Conservation (phyloP, 768 basidiomycete genomes). For the Lentinula aciculospora region DNA sequence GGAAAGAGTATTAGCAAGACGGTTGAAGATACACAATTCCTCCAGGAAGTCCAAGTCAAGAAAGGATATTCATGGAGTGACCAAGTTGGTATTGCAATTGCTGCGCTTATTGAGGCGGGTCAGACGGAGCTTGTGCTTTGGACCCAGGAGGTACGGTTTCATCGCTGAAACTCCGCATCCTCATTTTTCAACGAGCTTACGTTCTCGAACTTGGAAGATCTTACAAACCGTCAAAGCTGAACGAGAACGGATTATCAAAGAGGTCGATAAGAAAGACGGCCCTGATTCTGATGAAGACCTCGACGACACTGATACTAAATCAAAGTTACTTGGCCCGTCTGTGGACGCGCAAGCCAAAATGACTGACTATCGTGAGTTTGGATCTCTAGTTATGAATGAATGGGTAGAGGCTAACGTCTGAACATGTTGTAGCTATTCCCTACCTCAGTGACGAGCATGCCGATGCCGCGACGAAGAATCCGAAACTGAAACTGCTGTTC, state of each 20-base stretch:
- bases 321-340: constrained; percentile 45
- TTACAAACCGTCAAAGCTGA: constrained; percentile 53
- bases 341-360: constrained; percentile 64
- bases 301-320: constrained; percentile 21
- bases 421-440: constrained; percentile 56
- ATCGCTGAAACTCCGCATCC: background rate
- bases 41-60: constrained; percentile 74
- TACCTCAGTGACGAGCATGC: constrained; percentile 72
- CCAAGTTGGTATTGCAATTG: constrained; percentile 82
- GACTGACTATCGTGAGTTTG: constrained; percentile 69
- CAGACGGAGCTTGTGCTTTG: constrained; percentile 66
- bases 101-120: constrained; percentile 62
- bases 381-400: background rate
- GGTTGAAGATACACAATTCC: constrained; percentile 39
- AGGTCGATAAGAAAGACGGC: constrained; percentile 42
- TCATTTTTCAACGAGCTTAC: background rate
- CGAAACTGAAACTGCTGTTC: constrained; percentile 80
- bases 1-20: constrained; percentile 24
- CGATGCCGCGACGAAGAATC: constrained; percentile 70
- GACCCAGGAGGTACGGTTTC: constrained; percentile 68
- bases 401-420: background rate
- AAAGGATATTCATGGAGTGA: constrained; percentile 88
- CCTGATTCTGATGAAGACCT: constrained; percentile 22
- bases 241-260: constrained; percentile 56
- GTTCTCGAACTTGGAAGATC: too few species aligned